Base-by-base conservation (phyloP, 2,329 filamentous ascomycete genomes). In the Amesomyces nigricolor region DNA sequence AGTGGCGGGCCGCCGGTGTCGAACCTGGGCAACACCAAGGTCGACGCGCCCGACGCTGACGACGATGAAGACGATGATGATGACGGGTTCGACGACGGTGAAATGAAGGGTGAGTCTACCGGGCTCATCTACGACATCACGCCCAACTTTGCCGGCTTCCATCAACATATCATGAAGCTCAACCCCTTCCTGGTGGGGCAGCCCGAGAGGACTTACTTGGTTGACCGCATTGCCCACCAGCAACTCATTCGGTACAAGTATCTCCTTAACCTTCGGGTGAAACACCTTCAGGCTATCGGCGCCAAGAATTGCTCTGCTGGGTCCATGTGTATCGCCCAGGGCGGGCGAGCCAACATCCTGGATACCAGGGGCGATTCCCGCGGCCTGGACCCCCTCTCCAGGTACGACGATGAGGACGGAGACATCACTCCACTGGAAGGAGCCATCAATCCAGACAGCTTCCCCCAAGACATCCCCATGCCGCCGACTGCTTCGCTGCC, bases 181-280 rank as follows among this genome's bases (percentile, higher is more conserved):
- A 95, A 95, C 65, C 89, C 89, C n/a, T 73, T 26, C 22, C 22
- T 77, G 10, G 75, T 95, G 55, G 74, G 61, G 8, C 75, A 77
- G 8, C 77, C 65, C 4, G 78, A 80, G 63, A 72, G 22, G 22
- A 4, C 65, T 32, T 85, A 83, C 69, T 76, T 96, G 60, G 81
- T 92, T 13, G 87, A 94, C 30, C 85, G 91, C 45, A 87, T 96
- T 62, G 88, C 88, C 0, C 81, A 89, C 61, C 90, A 95, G 65
- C 89, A 96, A 68, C 75, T 86, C 46, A 76, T 83, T 57, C 82
- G 91, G 53, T 95, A 91, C 71, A 94, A 91, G 69, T 81, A 82
- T 29, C 75, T 96, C 14, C 75, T 92, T 30, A 85, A 83, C 38
- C 74, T 78, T 59, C 87, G 83, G 65, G 77, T 89, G 54, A 86